Evolutionary conservation across 768 basidiomycete genomes (phyloP).

Genomic region (Leccinum rimulosum): DNA sequence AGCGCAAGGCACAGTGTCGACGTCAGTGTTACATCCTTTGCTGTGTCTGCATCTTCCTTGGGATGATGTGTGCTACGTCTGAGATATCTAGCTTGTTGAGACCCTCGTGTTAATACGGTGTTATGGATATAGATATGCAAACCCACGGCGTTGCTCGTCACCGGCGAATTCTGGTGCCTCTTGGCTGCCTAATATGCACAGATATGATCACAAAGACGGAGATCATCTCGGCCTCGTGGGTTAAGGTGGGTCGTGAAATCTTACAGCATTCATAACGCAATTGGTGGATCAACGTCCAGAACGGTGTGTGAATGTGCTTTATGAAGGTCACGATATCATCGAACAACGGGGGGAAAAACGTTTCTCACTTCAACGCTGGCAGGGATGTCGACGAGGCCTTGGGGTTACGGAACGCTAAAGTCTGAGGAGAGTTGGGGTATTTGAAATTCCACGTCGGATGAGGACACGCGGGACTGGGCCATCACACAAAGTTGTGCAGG

Average conservation of each 20-base stretch:
- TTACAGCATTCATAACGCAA: slow-evolving; percentile 12
- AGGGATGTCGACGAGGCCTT: background rate
- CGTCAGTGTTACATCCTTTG: slow-evolving; percentile 5
- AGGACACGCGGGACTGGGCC: slow-evolving; percentile 10
- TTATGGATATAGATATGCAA: slow-evolving; percentile 18
- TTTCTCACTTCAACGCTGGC: background rate
- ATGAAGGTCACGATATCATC: background rate
- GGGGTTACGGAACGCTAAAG: background rate
- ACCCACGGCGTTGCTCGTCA: slow-evolving; percentile 3
- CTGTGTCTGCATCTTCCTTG: slow-evolving; percentile 16
- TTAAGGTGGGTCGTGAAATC: slow-evolving; percentile 29
- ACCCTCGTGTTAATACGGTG: slow-evolving; percentile 1
- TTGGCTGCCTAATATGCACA: slow-evolving; percentile 1
- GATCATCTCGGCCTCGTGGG: slow-evolving; percentile 26
- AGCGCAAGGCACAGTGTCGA: slow-evolving; percentile 12
- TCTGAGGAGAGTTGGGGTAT: slow-evolving; percentile 25
- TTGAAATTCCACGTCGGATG: slow-evolving; percentile 31
- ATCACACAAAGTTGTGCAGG: slow-evolving; percentile 12
- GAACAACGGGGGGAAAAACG: background rate
- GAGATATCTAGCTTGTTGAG: slow-evolving; percentile 6
- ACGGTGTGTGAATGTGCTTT: background rate
- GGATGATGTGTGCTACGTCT: slow-evolving; percentile 9
- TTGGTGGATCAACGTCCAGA: background rate
- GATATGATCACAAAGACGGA: slow-evolving; percentile 15
- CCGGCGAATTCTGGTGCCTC: slow-evolving; percentile 7